Percentiles rank a stretch among this genome's conserved stretches.
Conservation (phyloP, 2,329 filamentous ascomycete genomes). For the Lasiodiplodia hormozganensis region DNA sequence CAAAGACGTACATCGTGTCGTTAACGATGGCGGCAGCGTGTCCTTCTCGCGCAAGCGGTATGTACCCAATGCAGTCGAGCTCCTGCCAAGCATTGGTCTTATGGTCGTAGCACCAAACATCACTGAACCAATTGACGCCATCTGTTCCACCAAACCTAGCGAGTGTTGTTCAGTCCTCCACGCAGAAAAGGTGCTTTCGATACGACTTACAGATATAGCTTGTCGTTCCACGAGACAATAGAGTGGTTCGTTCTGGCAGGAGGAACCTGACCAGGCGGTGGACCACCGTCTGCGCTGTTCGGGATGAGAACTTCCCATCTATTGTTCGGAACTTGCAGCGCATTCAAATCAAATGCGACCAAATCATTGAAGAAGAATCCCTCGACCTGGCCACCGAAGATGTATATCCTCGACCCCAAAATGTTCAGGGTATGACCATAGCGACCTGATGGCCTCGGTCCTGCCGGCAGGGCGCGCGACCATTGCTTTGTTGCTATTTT, state of each 20-base stretch:
- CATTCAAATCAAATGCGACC: constrained; percentile 93
- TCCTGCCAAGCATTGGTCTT: constrained; percentile 82
- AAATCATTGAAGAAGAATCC: constrained; percentile 98
- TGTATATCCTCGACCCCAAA: constrained; percentile 93
- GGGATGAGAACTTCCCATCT: constrained; percentile 92
- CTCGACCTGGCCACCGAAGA: constrained; percentile 97
- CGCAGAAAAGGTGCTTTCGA: not conserved
- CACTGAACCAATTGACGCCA: constrained; percentile 96
- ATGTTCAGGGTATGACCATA: constrained; percentile 98
- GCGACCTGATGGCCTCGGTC: constrained; percentile 83
- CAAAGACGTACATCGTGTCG: constrained; percentile 99
- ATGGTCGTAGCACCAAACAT: constrained; percentile 96
- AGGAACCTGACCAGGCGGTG: constrained; percentile 34
- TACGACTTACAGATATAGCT: constrained; percentile 81
- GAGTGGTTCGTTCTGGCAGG: constrained; percentile 82
- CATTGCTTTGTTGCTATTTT: constrained; percentile 89
- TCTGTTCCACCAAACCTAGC: constrained; percentile 94
- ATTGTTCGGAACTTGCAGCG: constrained; percentile 87
- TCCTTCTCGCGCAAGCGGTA: constrained; percentile 90
- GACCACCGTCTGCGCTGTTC: constrained; percentile 70
- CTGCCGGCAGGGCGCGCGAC: constrained; percentile 90
- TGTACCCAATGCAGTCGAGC: constrained; percentile 96
- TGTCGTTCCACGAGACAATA: constrained; percentile 89
- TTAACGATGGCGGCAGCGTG: constrained; percentile 93
- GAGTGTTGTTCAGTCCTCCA: constrained; percentile 30